A percentile compares a stretch with the other conserved stretches of the same genome.
Evolutionary conservation across 1,139 yeast species (phyloP).

Genomic region (Saccharomyces hybrid): DNA sequence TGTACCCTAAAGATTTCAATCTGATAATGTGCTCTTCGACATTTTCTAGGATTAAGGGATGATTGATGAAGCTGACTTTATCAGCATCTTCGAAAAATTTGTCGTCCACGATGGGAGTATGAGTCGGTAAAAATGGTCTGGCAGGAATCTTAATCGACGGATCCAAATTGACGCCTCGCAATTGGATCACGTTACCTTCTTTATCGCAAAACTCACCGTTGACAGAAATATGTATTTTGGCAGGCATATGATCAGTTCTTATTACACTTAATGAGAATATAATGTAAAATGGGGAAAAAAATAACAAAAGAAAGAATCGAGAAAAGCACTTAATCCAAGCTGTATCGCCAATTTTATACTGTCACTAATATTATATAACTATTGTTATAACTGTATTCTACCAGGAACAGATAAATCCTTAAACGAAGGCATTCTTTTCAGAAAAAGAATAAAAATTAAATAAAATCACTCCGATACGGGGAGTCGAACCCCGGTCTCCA

Average conservation of each 20-base stretch:
- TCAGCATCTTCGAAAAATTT: conserved; percentile 61
- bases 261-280: neutral
- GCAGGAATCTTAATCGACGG: conserved; percentile 68
- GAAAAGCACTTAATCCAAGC: neutral
- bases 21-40: conserved; percentile 62
- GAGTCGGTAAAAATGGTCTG: conserved; percentile 48
- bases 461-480: conserved; percentile 29
- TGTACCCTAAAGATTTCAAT: conserved; percentile 75
- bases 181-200: conserved; percentile 49
- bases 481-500: conserved; percentile 34
- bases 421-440: neutral
- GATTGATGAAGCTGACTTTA: conserved; percentile 66
- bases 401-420: neutral
- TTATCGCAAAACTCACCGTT: conserved; percentile 56
- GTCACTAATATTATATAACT: neutral
- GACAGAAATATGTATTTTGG: conserved; percentile 7
- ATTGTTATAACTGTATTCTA: neutral
- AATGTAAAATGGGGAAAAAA: neutral
- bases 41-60: conserved; percentile 71
- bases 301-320: neutral
- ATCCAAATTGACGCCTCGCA: conserved; percentile 81
- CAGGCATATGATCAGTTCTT: conserved; percentile 5
- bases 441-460: neutral
- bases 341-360: neutral
- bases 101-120: conserved; percentile 39